phyloP scores from a whole-genome alignment of 2,329 filamentous ascomycete genomes.

The Chaetomium olivaceum region DNA sequence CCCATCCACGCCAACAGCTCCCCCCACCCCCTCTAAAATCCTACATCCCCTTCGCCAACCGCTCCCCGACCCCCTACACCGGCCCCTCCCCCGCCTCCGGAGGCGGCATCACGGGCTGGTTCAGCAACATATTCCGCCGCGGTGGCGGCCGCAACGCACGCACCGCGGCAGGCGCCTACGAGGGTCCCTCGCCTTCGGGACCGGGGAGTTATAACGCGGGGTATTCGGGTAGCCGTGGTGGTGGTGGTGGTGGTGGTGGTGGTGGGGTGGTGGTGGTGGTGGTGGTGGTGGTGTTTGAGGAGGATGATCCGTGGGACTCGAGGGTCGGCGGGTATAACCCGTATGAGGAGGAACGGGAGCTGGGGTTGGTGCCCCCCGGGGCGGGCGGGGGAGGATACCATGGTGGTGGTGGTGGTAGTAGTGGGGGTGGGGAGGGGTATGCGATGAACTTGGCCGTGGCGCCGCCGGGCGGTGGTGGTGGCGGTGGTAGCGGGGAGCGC shows the following conservation, averaged over 20 bases:
- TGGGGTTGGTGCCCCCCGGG: conserved; percentile 54
- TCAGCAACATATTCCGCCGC: conserved; percentile 64
- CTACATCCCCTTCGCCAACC: conserved; percentile 72
- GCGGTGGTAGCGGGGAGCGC: neutral
- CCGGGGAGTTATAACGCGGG: neutral
- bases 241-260: conserved; percentile 40
- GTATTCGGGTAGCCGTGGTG: conserved; percentile 35
- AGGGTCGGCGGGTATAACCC: conserved; percentile 65
- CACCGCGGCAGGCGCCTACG: conserved; percentile 71
- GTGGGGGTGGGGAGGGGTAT: conserved; percentile 47
- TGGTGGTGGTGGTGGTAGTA: conserved; percentile 12
- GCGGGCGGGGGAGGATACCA: too few relatives aligned
- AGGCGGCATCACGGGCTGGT: conserved; percentile 69
- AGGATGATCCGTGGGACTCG: conserved; percentile 83
- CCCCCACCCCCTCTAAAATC: conserved; percentile 67
- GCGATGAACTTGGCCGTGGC: conserved; percentile 50
- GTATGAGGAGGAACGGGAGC: conserved; percentile 77
- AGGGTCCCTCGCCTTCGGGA: conserved; percentile 42
- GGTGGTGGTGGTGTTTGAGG: conserved; percentile 65
- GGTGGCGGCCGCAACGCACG: conserved; percentile 63
- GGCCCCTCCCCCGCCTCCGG: conserved; percentile 54
- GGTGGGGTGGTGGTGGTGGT: conserved; percentile 43
- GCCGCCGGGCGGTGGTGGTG: neutral
- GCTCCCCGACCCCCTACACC: conserved; percentile 45
- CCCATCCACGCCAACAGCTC: conserved; percentile 47